These are phyloP conservation scores for Wickerhamiella sorbophila DNA, from an alignment of 805 yeast genomes.

Conservation along the genomic window DNA sequence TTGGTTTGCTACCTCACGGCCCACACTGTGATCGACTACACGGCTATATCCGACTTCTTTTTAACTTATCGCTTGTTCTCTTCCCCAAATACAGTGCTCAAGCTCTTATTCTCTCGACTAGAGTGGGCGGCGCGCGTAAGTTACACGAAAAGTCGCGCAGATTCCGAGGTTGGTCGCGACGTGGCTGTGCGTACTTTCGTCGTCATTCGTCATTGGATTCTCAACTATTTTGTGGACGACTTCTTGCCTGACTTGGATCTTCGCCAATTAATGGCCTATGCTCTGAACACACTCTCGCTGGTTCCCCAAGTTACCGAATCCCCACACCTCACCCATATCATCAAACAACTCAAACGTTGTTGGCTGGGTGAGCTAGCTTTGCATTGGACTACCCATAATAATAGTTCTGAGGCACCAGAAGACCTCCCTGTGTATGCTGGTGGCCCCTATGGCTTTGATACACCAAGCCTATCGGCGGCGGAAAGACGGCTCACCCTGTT, in stretches of 20 bases:
- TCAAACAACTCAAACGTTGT: conserved; percentile 34
- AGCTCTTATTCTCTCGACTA: conserved; percentile 47
- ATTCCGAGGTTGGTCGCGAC: conserved; percentile 42
- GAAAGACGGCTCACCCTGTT: conserved; percentile 14
- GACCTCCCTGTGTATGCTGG: conserved; percentile 21
- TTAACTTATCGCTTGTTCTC: conserved; percentile 65
- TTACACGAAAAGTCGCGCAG: conserved; percentile 16
- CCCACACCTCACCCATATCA: conserved; percentile 23
- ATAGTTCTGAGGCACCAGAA: conserved; percentile 1
- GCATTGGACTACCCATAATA: conserved; percentile 20
- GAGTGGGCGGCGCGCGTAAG: conserved; percentile 48
- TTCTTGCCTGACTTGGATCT: conserved; percentile 42
- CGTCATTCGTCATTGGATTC: conserved; percentile 74
- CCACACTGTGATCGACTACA: conserved; percentile 63
- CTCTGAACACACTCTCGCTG: conserved; percentile 26
- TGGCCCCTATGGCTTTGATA: conserved; percentile 20
- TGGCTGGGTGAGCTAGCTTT: conserved; percentile 32
- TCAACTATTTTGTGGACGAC: conserved; percentile 79
- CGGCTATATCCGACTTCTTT: conserved; percentile 70
- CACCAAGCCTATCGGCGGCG: not conserved
- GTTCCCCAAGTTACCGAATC: conserved; percentile 18
- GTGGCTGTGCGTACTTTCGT: conserved; percentile 74
- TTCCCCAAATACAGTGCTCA: conserved; percentile 42
- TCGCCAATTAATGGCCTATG: conserved; percentile 28
- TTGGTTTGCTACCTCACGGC: conserved; percentile 37